Conservation (phyloP, 129 eudicot species). For the Chrysanthemum seticuspe region DNA sequence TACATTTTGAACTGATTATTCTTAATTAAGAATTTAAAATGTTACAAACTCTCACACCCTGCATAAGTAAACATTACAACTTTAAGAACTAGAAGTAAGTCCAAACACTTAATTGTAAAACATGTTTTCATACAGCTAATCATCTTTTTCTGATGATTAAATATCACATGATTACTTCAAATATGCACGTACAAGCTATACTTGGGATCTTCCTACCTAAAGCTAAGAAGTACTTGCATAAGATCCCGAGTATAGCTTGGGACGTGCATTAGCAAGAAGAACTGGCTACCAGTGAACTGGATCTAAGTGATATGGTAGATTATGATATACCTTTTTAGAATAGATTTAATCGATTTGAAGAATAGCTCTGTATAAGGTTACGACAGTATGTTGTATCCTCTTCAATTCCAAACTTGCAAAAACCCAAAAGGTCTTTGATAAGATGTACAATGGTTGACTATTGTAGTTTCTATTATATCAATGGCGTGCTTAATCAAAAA, state of each 20-base stretch:
- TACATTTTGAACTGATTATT: too few species aligned
- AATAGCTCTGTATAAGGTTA: neutral
- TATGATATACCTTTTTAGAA: too few species aligned
- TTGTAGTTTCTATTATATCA: constrained; percentile 10
- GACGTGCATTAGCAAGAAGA: too few species aligned
- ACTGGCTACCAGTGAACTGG: neutral
- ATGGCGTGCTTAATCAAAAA: constrained; percentile 6
- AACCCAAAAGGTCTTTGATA: neutral
- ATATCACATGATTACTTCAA: too few species aligned
- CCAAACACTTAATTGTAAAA: neutral
- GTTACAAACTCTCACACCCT: too few species aligned
- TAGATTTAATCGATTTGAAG: neutral
- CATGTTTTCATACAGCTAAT: too few species aligned
- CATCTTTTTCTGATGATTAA: too few species aligned
- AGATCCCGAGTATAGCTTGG: neutral
- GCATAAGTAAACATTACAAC: too few species aligned
- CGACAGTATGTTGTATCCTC: neutral
- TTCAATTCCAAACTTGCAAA: too few species aligned
- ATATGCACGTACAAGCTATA: neutral
- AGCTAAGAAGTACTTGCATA: constrained; percentile 11
- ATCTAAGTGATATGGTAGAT: neutral
- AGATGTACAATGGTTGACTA: neutral
- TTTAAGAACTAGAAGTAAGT: neutral
- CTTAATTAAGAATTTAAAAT: too few species aligned
- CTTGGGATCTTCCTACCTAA: constrained; percentile 1